These are phyloP conservation scores for Talaromyces amestolkiae DNA, from an alignment of 2,329 filamentous ascomycete species.

Conservation along the genomic window DNA sequence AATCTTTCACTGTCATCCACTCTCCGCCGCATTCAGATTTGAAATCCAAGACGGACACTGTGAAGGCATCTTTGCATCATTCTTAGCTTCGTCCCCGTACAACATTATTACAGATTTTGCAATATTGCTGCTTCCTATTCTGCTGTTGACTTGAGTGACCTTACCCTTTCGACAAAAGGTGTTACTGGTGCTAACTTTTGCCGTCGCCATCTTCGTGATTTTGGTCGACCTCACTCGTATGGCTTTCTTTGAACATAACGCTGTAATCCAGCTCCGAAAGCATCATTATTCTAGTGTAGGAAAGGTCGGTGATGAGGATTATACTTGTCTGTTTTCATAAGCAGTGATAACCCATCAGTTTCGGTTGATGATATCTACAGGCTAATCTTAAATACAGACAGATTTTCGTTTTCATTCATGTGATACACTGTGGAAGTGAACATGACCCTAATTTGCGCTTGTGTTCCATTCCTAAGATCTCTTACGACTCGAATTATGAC, in stretches of 20 bases:
- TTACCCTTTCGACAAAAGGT: conserved; percentile 48
- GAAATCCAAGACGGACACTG: background rate
- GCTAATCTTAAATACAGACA: background rate
- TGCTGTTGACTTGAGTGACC: conserved; percentile 5
- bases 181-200: conserved; percentile 7
- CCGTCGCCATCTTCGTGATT: conserved; percentile 1
- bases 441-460: conserved; percentile 10
- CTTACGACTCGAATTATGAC: conserved; percentile 1
- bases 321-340: conserved; percentile 2
- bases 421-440: conserved; percentile 11
- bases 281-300: background rate
- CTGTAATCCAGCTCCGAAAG: background rate
- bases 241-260: conserved; percentile 2
- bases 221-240: conserved; percentile 6
- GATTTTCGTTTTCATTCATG: background rate
- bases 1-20: background rate
- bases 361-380: too few species aligned
- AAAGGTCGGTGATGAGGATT: background rate
- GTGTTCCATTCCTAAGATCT: conserved; percentile 5
- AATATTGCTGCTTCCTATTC: background rate
- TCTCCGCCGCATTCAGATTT: conserved; percentile 3
- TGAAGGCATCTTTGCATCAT: background rate
- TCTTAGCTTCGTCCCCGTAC: background rate
- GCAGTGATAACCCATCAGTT: background rate
- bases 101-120: conserved; percentile 2